A percentile compares a stretch with the other conserved stretches of the same genome.
Evolutionary conservation across 108 stramenopile genomes (phyloP).

Genomic region (Aurantiochytrium sp.): DNA sequence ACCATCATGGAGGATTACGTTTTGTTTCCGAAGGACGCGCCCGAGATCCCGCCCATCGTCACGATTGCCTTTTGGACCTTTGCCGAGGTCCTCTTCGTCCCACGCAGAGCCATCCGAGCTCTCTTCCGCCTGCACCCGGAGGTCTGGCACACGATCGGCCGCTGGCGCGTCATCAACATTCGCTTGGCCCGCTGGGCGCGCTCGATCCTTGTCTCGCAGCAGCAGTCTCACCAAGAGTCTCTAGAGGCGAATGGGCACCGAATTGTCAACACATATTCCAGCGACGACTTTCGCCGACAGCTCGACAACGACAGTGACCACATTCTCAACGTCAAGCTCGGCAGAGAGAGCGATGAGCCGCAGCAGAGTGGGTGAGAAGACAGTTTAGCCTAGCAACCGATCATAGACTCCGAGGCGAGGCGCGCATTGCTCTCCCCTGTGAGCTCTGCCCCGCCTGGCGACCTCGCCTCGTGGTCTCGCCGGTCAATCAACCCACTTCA

Average conservation of each 20-base stretch:
- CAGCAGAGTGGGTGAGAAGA: too few relatives aligned
- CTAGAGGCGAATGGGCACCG: too few relatives aligned
- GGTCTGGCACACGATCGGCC: not conserved
- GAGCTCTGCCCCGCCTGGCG: too few relatives aligned
- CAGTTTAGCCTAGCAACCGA: too few relatives aligned
- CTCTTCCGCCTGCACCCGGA: not conserved
- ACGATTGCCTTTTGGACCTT: constrained; percentile 26
- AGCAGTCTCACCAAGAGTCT: not conserved
- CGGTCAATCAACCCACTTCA: too few relatives aligned
- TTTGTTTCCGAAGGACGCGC: not conserved
- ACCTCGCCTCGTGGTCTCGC: too few relatives aligned
- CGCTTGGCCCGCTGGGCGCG: not conserved
- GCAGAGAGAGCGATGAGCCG: too few relatives aligned
- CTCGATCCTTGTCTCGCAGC: not conserved
- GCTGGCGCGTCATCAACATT: constrained; percentile 1
- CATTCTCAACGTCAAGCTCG: not conserved
- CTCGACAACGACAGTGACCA: not conserved
- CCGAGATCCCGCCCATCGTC: not conserved
- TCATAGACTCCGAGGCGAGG: too few relatives aligned
- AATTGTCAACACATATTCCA: not conserved
- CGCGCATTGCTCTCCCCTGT: too few relatives aligned
- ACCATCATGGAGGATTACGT: not conserved
- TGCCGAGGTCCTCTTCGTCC: not conserved
- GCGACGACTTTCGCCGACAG: not conserved
- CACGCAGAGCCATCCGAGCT: not conserved